Conservation (phyloP, 805 yeast species). For the Sugiyamaella lignohabitans region DNA sequence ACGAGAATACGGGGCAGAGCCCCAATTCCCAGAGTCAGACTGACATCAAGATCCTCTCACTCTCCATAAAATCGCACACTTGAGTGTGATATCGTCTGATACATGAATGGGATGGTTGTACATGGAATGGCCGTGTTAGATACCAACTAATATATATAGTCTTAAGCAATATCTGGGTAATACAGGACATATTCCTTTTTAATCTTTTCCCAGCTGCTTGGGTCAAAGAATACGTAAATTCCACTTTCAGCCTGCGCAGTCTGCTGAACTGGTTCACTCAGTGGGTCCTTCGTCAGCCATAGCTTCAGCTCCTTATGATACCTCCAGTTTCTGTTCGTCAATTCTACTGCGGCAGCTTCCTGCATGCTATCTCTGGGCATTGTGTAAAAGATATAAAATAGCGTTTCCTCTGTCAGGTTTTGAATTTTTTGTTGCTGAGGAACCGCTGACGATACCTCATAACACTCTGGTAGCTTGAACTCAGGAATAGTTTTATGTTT, state of each 20-base stretch:
- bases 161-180: slow-evolving; percentile 57
- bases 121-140: too few species aligned
- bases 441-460: slow-evolving; percentile 36
- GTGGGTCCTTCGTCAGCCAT: slow-evolving; percentile 93
- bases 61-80: too few species aligned
- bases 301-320: slow-evolving; percentile 93
- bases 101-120: too few species aligned
- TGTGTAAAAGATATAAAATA: slow-evolving; percentile 88
- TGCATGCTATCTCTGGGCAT: slow-evolving; percentile 90
- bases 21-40: too few species aligned
- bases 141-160: too few species aligned
- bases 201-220: slow-evolving; percentile 92
- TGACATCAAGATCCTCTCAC: too few species aligned
- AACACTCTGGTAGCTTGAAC: slow-evolving; percentile 58
- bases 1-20: too few species aligned
- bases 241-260: slow-evolving; percentile 87
- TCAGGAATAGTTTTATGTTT: slow-evolving; percentile 86
- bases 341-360: slow-evolving; percentile 87
- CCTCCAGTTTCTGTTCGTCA: slow-evolving; percentile 91
- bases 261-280: slow-evolving; percentile 76
- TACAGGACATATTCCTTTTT: slow-evolving; percentile 59
- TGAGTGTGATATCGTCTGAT: too few species aligned
- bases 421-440: slow-evolving; percentile 41
- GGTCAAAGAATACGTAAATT: slow-evolving; percentile 89
- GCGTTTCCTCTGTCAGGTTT: slow-evolving; percentile 77